Conservation (phyloP, 805 yeast species). For the Tetrapisispora pingtungensis region DNA sequence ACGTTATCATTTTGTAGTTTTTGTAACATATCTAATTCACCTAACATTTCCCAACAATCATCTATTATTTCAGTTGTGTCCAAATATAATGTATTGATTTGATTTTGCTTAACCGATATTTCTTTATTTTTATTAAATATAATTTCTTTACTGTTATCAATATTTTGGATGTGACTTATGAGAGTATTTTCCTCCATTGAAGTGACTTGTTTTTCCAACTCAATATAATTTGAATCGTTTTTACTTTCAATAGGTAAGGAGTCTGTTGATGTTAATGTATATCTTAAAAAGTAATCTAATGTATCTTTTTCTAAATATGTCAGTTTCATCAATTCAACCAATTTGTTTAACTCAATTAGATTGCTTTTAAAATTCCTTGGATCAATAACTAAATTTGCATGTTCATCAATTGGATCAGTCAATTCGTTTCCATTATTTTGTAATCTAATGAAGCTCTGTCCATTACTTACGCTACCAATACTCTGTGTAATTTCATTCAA, state of each 20-base stretch:
- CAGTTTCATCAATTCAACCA: constrained; percentile 16
- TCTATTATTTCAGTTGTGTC: constrained; percentile 18
- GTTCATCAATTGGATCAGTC: neutral
- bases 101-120: constrained; percentile 14
- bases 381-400: constrained; percentile 7
- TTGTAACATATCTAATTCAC: constrained; percentile 13
- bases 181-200: constrained; percentile 13
- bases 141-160: constrained; percentile 13
- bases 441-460: constrained; percentile 12
- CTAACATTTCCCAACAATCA: constrained; percentile 16
- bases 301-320: constrained; percentile 27
- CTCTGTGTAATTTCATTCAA: constrained; percentile 18
- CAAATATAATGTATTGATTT: constrained; percentile 16
- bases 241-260: constrained; percentile 13
- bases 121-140: constrained; percentile 11
- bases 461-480: constrained; percentile 13
- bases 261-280: constrained; percentile 19
- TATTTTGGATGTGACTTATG: constrained; percentile 11
- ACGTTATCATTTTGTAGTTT: constrained; percentile 7
- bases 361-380: constrained; percentile 10
- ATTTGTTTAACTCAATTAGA: constrained; percentile 14
- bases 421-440: neutral
- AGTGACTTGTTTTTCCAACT: constrained; percentile 14
- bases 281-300: constrained; percentile 24
- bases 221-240: constrained; percentile 17